A percentile compares a stretch with the other conserved stretches of the same genome.
These are phyloP conservation scores for Quercus lobata DNA, from an alignment of 331 rosid genomes.

Conservation along the genomic window DNA sequence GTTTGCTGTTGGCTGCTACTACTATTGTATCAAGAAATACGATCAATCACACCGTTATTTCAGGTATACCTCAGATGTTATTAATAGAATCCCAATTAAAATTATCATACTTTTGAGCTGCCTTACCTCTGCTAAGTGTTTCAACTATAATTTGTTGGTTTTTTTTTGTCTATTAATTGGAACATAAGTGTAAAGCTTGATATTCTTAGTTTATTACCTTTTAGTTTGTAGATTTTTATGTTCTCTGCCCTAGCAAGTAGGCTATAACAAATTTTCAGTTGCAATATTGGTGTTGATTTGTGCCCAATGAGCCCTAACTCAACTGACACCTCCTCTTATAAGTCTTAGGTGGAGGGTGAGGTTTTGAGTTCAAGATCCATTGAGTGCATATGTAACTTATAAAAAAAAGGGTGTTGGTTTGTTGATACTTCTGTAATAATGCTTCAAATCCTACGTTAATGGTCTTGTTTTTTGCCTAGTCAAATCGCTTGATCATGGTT, in stretches of 20 bases:
- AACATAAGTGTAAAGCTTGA: neutral
- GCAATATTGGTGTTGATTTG: neutral
- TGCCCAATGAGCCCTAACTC: no score
- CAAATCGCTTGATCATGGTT: neutral
- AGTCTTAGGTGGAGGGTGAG: no score
- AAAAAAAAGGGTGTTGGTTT: neutral
- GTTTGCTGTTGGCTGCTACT: constrained; percentile 99
- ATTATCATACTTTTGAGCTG: neutral
- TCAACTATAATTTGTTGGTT: neutral
- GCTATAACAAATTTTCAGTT: neutral
- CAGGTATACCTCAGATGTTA: constrained; percentile 45
- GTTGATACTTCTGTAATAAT: neutral
- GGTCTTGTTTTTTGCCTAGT: neutral
- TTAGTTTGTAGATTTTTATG: neutral
- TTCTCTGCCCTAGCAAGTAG: neutral
- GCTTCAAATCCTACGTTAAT: neutral
- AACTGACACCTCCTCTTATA: no score
- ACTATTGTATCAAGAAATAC: constrained; percentile 91
- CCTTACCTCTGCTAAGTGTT: neutral
- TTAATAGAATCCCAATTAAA: neutral
- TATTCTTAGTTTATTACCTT: neutral
- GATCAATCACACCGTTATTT: constrained; percentile 88
- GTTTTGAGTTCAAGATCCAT: no score
- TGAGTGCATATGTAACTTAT: no score
- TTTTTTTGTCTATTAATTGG: neutral